phyloP scores from a whole-genome alignment of 2,329 filamentous ascomycete genomes.

The Dactylellina haptotyla region DNA sequence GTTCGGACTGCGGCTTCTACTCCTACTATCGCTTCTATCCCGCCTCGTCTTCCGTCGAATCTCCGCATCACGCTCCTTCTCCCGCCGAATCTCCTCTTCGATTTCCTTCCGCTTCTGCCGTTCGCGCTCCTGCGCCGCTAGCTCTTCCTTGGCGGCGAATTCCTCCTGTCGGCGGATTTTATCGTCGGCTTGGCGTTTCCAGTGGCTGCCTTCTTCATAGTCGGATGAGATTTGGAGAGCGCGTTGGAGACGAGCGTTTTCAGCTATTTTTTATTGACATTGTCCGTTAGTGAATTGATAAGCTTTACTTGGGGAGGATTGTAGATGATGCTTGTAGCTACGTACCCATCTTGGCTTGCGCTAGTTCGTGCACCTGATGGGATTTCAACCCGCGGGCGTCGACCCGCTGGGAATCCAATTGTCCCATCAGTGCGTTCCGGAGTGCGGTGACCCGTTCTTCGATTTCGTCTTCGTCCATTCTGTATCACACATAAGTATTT shows the following conservation, averaged over 20 bases:
- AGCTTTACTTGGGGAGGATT: background rate
- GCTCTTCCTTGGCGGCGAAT: slow-evolving; percentile 38
- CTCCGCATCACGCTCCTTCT: slow-evolving; percentile 53
- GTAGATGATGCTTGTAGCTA: background rate
- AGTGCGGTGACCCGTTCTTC: slow-evolving; percentile 77
- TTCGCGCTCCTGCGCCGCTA: slow-evolving; percentile 60
- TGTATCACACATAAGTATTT: slow-evolving; percentile 60
- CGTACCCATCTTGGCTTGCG: slow-evolving; percentile 86
- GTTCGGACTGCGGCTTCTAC: slow-evolving; percentile 30
- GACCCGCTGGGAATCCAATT: slow-evolving; percentile 66
- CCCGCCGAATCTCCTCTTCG: slow-evolving; percentile 55
- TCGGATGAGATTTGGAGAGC: slow-evolving; percentile 87
- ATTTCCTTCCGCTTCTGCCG: slow-evolving; percentile 59
- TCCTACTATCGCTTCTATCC: slow-evolving; percentile 39
- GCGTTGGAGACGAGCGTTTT: slow-evolving; percentile 86
- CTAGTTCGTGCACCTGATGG: slow-evolving; percentile 95
- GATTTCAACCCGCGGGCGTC: slow-evolving; percentile 74
- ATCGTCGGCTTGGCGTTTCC: slow-evolving; percentile 81
- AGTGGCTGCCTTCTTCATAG: slow-evolving; percentile 86
- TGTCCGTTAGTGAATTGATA: background rate
- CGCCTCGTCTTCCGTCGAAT: slow-evolving; percentile 37
- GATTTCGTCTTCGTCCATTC: slow-evolving; percentile 88
- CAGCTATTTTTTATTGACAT: slow-evolving; percentile 61
- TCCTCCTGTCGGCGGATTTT: slow-evolving; percentile 65
- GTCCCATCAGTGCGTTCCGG: slow-evolving; percentile 71